Evolutionary conservation across 495 filamentous ascomycete species (phyloP).

Genomic region (Neurospora sp.): DNA sequence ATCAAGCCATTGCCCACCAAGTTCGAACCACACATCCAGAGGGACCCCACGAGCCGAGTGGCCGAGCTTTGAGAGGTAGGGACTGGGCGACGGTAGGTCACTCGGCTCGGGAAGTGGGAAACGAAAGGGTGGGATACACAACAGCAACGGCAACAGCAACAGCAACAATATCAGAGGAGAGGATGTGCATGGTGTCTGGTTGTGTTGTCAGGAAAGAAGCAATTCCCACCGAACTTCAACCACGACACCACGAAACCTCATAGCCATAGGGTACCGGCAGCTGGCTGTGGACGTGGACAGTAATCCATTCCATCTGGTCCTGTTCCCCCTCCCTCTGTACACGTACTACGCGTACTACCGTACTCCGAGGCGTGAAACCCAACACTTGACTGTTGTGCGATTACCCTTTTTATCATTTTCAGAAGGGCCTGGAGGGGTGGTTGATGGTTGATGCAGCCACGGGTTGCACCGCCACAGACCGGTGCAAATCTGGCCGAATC

Average conservation of each 20-base stretch:
- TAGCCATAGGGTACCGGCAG: background rate
- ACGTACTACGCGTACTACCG: background rate
- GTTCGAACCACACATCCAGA: background rate
- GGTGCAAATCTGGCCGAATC: background rate
- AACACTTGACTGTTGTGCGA: background rate
- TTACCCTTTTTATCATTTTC: background rate
- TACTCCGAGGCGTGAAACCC: background rate
- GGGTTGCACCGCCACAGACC: background rate
- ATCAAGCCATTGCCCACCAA: background rate
- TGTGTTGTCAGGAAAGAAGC: background rate
- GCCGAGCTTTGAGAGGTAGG: too few species aligned
- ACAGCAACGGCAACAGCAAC: background rate
- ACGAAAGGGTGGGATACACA: background rate
- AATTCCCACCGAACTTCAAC: background rate
- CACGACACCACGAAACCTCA: background rate
- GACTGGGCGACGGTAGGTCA: background rate
- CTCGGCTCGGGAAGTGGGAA: background rate
- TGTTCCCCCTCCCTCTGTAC: background rate
- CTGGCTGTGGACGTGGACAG: background rate
- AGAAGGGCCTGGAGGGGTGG: background rate
- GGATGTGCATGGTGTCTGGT: background rate
- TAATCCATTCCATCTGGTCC: background rate
- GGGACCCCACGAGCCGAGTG: background rate
- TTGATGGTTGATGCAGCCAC: background rate
- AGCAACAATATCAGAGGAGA: background rate